A percentile compares a stretch with the other conserved stretches of the same genome.
Conservation (phyloP, 2,329 filamentous ascomycete species). For the Pseudofabraea citricarpa region DNA sequence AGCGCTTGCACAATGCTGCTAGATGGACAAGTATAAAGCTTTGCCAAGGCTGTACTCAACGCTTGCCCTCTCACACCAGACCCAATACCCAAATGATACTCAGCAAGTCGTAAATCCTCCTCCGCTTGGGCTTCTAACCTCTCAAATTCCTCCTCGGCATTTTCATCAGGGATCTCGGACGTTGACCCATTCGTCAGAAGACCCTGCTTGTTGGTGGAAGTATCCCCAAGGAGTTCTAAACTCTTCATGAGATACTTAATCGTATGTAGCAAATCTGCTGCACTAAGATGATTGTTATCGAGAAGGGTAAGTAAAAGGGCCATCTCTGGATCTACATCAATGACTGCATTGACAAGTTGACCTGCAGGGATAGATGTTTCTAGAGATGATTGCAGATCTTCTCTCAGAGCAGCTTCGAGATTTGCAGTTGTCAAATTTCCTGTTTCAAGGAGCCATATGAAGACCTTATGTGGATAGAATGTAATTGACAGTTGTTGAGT, state of each 20-base stretch:
- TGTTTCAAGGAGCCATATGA: constrained; percentile 54
- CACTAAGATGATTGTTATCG: constrained; percentile 58
- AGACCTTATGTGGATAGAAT: constrained; percentile 43
- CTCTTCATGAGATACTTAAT: constrained; percentile 65
- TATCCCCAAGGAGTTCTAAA: constrained; percentile 47
- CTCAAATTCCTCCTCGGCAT: constrained; percentile 34
- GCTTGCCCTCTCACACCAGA: constrained; percentile 58
- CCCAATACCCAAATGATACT: constrained; percentile 62
- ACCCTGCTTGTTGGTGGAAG: constrained; percentile 14
- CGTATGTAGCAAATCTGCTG: constrained; percentile 61
- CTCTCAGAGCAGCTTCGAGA: constrained; percentile 51
- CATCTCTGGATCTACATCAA: constrained; percentile 63
- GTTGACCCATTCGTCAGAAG: constrained; percentile 22
- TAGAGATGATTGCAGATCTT: constrained; percentile 33
- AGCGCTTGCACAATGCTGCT: constrained; percentile 57
- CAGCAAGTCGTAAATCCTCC: constrained; percentile 61
- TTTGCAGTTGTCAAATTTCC: constrained; percentile 58
- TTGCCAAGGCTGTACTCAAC: constrained; percentile 63
- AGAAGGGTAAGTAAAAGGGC: constrained; percentile 63
- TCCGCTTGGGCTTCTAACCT: constrained; percentile 56
- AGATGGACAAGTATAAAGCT: constrained; percentile 62
- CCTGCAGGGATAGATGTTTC: constrained; percentile 44
- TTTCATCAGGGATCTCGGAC: constrained; percentile 6
- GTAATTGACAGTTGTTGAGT: constrained; percentile 29
- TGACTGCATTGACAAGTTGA: constrained; percentile 57